Conservation (phyloP, 495 filamentous ascomycete species). For the Penicillium flavigenum region DNA sequence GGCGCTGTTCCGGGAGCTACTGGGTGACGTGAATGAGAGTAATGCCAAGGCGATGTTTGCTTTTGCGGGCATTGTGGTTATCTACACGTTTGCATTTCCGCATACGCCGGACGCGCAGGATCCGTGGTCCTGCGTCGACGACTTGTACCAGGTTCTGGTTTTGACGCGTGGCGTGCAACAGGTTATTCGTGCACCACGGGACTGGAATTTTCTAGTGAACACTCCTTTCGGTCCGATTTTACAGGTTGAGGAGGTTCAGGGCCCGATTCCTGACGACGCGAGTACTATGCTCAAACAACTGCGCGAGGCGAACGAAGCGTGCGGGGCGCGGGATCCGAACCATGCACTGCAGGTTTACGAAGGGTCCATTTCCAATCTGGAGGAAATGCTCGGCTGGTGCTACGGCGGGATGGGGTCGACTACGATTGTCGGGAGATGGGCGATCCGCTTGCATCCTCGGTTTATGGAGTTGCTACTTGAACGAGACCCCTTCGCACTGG, state of each 20-base stretch:
- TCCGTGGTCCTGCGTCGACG: slow-evolving; percentile 38
- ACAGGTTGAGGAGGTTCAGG: slow-evolving; percentile 28
- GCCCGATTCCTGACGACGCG: slow-evolving; percentile 23
- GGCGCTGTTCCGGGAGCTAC: slow-evolving; percentile 42
- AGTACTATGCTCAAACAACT: slow-evolving; percentile 23
- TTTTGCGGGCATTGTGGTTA: slow-evolving; percentile 48
- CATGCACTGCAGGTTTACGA: slow-evolving; percentile 40
- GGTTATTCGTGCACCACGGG: slow-evolving; percentile 35
- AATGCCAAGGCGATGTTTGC: slow-evolving; percentile 54
- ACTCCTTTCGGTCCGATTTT: slow-evolving; percentile 35
- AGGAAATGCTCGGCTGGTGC: slow-evolving; percentile 31
- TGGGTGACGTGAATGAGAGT: slow-evolving; percentile 40
- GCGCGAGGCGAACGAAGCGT: slow-evolving; percentile 32
- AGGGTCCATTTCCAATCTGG: slow-evolving; percentile 35
- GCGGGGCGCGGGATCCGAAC: slow-evolving; percentile 24
- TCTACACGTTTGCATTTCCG: slow-evolving; percentile 52
- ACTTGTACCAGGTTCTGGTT: slow-evolving; percentile 44
- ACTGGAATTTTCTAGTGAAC: slow-evolving; percentile 26
- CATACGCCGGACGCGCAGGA: slow-evolving; percentile 38
- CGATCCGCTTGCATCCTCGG: slow-evolving; percentile 46
- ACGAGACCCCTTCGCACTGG: slow-evolving; percentile 53
- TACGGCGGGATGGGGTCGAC: slow-evolving; percentile 30
- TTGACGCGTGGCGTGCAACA: slow-evolving; percentile 48
- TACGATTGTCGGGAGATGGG: slow-evolving; percentile 41
- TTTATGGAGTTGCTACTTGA: slow-evolving; percentile 54